Conservation (phyloP, 306 rosid species). For the Albizia julibrissin region DNA sequence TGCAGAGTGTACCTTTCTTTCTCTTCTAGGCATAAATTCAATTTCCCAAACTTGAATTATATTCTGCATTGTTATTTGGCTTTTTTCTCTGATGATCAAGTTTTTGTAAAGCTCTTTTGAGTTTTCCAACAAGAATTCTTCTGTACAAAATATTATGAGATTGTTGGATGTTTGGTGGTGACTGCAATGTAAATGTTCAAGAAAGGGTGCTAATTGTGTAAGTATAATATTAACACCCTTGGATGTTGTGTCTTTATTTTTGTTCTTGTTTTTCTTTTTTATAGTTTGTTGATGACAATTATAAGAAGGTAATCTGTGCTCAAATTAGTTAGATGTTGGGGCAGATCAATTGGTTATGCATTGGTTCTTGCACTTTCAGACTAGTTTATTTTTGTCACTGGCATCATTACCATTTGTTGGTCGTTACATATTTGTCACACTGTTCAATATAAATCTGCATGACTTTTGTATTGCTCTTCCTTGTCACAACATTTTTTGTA, state of each 20-base stretch:
- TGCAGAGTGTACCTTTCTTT: not conserved
- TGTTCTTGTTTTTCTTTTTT: not conserved
- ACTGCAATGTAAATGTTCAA: not conserved
- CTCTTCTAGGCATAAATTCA: not conserved
- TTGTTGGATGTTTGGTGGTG: not conserved
- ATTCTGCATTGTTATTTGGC: not conserved
- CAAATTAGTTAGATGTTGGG: not conserved
- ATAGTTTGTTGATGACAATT: not conserved
- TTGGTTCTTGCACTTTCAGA: not conserved
- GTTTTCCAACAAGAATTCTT: not conserved
- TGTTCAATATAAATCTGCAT: conserved; percentile 4
- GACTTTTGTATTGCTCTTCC: conserved; percentile 18
- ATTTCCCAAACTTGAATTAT: not conserved
- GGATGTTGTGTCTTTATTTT: not conserved
- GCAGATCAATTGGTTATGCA: not conserved
- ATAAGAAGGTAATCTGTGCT: not conserved
- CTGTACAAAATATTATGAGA: not conserved
- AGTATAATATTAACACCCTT: not conserved
- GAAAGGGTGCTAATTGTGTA: not conserved
- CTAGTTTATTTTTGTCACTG: conserved; percentile 12
- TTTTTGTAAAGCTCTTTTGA: not conserved
- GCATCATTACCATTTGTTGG: not conserved
- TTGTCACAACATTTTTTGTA: not conserved
- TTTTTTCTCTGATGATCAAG: not conserved
- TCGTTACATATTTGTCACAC: not conserved